Evolutionary conservation across 768 basidiomycete genomes (phyloP), one percentile per base, ranked within the genome.

Genomic region (Pleurotus giganteus): DNA sequence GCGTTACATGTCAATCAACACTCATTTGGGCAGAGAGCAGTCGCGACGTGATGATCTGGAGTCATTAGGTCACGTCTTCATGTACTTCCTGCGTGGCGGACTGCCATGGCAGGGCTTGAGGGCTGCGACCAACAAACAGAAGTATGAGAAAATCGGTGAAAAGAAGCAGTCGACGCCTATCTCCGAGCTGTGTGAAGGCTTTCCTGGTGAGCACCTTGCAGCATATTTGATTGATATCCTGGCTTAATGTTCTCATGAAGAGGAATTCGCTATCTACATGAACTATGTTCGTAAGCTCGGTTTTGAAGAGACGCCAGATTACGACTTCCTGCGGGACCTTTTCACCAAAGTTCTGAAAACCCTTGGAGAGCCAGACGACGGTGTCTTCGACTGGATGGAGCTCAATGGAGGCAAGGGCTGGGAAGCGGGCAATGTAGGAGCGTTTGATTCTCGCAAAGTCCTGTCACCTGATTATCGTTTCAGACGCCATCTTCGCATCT

Each of bases 71-170:
- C 97, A 99, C 69, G 97, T 99, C 42, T 98, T 98, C 77, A 98
- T 99, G 91, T 99, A 99, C 71, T 99, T 99, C 71, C 71, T 99
- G 62, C 83, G 96, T 4, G 96, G 96, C 23, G 94, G 94, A 17
- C 80, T 99, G 54, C 96, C 96, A 24, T 99, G 96, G 96, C 96
- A 99, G 69, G 96, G 96, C 43, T 77, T 99, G 58, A 86, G 95
- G 65, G 97, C 96, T 19, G 94, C 94, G 7, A 99, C 96, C 1
- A 98, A 99, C 80, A 98, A 98, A 75, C 96, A 98, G 71, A 98
- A 98, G 75, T 99, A 99, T 69, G 97, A 99, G 74, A 98, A 98
- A 78, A 99, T 99, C 61, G 97, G 96, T 45, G 97, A 97, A 76
- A 98, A 98, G 82, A 99, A 94, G 74, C 96, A 98, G 71, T 89